Evolutionary conservation across 1,139 yeast genomes (phyloP), one percentile per base, ranked within the genome.

Genomic region (Arxiozyma heterogenica): DNA sequence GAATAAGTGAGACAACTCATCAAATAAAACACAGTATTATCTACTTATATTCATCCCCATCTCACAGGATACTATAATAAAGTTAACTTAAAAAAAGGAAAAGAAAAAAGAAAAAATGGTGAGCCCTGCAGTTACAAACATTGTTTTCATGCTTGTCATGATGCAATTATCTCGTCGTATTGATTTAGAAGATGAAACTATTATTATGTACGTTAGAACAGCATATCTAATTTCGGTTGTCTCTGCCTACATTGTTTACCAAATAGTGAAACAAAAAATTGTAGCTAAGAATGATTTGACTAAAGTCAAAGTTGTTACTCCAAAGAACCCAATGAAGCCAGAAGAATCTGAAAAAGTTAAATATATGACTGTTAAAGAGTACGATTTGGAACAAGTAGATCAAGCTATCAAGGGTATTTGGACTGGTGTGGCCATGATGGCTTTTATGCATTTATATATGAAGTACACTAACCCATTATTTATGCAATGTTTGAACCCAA

Each of bases 401-500:
- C 57, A 80, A 52, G 84, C 89, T 59, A 80, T 91, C 72, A 88
- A 86, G 75, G 79, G 95, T 60, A 81, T 90, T 61, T 84, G 86
- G 78, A 86, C 94, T 62, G 88, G 95, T 59, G 73, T 90, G 65
- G 97, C 96, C 67, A 91, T 94, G 97, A 91, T 94, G 94, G 96
- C 86, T 41, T 87, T 93, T 83, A 91, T 93, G 98, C 98, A 93
- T 74, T 67, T 93, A 59, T 93, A 93, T 83, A 84, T 94, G 95
- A 87, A 90, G 75, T 94, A 89, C 80, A 89, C 98, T 72, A 91
- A 93, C 76, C 99, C 98, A 57, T 82, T 93, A 72, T 82, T 94
- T 64, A 87, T 93, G 89, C 98, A 93, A 77, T 84, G 93, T 58
- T 80, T 94, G 64, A 82, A 95, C 54, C 93, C 97, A 53, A 76